Evolutionary conservation across 2,329 filamentous ascomycete species (phyloP).

Genomic region (Colletotrichum sp.): DNA sequence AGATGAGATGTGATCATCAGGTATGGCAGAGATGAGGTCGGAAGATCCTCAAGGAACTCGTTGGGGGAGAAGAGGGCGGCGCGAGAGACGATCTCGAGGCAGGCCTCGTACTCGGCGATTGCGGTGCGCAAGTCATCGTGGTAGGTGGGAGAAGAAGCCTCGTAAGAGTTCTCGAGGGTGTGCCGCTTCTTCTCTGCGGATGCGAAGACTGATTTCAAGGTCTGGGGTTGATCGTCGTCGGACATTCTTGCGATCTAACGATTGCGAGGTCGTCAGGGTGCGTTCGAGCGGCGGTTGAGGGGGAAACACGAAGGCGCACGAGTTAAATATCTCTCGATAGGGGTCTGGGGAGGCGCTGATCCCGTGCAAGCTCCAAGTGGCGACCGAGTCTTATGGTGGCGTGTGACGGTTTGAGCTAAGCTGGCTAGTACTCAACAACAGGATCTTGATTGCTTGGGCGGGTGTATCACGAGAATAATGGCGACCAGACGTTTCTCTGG

Average conservation of each 20-base stretch:
- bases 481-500: slow-evolving; percentile 1
- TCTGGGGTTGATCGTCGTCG: slow-evolving; percentile 48
- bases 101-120: slow-evolving; percentile 75
- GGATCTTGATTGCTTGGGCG: background rate
- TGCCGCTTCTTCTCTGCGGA: slow-evolving; percentile 57
- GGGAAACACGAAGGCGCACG: background rate
- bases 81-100: slow-evolving; percentile 70
- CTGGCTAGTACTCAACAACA: background rate
- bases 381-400: background rate
- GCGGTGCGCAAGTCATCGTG: slow-evolving; percentile 70
- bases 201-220: slow-evolving; percentile 55
- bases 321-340: background rate
- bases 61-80: slow-evolving; percentile 90
- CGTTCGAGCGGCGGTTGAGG: background rate
- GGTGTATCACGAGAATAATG: background rate
- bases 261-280: background rate
- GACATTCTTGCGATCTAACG: slow-evolving; percentile 29
- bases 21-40: slow-evolving; percentile 86
- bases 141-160: slow-evolving; percentile 67
- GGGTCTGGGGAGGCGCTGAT: background rate
- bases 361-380: background rate
- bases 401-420: background rate
- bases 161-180: slow-evolving; percentile 66
- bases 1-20: slow-evolving; percentile 79
- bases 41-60: slow-evolving; percentile 85